phyloP scores from a whole-genome alignment of 1,139 yeast species.

The Blastobotrys buckinghamii region DNA sequence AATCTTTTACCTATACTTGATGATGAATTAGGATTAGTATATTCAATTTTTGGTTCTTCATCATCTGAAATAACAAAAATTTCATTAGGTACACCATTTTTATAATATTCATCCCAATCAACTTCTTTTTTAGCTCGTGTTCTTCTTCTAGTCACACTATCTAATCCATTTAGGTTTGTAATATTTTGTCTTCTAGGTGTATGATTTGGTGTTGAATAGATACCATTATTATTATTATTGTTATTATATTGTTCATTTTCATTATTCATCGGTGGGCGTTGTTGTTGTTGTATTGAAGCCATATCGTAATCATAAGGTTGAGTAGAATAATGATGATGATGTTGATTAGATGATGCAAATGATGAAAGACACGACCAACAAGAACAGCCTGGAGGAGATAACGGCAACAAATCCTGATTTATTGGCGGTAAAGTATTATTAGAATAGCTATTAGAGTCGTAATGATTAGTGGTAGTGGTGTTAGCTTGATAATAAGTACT shows the following conservation, averaged over 20 bases:
- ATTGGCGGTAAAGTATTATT: not conserved
- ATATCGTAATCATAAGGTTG: not conserved
- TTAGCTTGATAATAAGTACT: too few species aligned
- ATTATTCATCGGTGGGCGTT: too few species aligned
- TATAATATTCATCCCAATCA: constrained; percentile 31
- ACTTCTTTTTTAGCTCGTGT: constrained; percentile 10
- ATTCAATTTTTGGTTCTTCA: constrained; percentile 1
- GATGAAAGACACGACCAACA: constrained; percentile 1
- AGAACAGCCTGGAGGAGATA: constrained; percentile 4
- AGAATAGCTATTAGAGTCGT: not conserved
- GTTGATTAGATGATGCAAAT: not conserved
- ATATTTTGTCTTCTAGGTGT: constrained; percentile 1
- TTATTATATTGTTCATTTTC: not conserved
- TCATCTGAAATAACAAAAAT: constrained; percentile 15
- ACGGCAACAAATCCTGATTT: not conserved
- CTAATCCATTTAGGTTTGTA: not conserved
- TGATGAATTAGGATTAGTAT: not conserved
- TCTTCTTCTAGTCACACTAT: not conserved
- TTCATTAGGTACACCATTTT: constrained; percentile 30
- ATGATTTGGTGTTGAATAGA: constrained; percentile 8
- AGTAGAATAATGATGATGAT: not conserved
- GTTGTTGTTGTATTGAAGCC: not conserved
- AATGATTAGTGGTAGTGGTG: too few species aligned
- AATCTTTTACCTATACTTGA: not conserved
- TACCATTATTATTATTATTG: constrained; percentile 1